A percentile compares a stretch with the other conserved stretches of the same genome.
Conservation (phyloP, 228 moss, liverwort and hornwort species). For the Sphagnum fallax region DNA sequence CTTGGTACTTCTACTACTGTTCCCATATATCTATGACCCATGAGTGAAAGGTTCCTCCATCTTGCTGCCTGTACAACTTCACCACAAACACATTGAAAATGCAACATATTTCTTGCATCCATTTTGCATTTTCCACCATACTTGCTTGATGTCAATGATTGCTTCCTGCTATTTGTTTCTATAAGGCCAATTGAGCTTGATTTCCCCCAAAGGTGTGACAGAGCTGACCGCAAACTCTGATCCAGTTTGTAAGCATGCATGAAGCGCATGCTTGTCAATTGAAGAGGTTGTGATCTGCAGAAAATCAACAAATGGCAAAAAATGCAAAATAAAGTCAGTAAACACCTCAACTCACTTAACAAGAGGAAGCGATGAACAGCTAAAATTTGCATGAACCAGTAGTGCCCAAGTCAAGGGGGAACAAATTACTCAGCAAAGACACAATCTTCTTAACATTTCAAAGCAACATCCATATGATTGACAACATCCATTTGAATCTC, state of each 20-base stretch:
- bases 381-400: too few relatives aligned
- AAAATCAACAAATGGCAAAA: too few relatives aligned
- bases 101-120: slow-evolving; percentile 8
- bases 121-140: slow-evolving; percentile 7
- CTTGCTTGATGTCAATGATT: slow-evolving; percentile 1
- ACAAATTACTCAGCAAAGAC: too few relatives aligned
- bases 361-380: too few relatives aligned
- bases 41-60: slow-evolving; percentile 25
- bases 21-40: slow-evolving; percentile 27
- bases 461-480: too few relatives aligned
- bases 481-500: too few relatives aligned
- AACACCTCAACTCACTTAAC: too few relatives aligned
- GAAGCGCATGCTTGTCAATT: slow-evolving; percentile 71
- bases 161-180: slow-evolving; percentile 9
- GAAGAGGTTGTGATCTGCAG: neutral
- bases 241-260: slow-evolving; percentile 53
- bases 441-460: too few relatives aligned
- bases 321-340: too few relatives aligned
- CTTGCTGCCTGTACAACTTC: slow-evolving; percentile 11
- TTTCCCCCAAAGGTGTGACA: slow-evolving; percentile 21
- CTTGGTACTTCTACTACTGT: slow-evolving; percentile 11
- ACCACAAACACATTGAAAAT: slow-evolving; percentile 7
- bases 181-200: slow-evolving; percentile 14
- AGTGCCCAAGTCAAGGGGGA: too few relatives aligned
- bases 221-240: slow-evolving; percentile 29